A percentile compares a stretch with the other conserved stretches of the same genome.
Conservation (phyloP, 2,329 filamentous ascomycete genomes). For the Zasmidium angulare region DNA sequence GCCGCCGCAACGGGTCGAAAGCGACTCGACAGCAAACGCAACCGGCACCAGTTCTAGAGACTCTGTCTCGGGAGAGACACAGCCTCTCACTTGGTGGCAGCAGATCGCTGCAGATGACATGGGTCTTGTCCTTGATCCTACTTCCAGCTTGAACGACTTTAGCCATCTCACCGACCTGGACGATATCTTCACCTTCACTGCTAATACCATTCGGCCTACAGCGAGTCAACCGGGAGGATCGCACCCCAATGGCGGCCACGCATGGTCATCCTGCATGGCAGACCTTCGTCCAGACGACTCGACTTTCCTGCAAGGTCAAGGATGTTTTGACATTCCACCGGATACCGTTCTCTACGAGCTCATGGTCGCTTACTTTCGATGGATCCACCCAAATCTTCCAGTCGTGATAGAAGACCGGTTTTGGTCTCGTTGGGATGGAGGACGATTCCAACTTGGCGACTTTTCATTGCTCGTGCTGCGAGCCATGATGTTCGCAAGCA, state of each 20-base stretch:
- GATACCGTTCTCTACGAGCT: conserved; percentile 13
- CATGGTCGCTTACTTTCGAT: conserved; percentile 21
- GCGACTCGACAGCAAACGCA: neutral
- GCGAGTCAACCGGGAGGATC: conserved; percentile 2
- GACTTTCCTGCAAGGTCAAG: conserved; percentile 18
- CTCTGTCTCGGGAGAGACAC: too few relatives aligned
- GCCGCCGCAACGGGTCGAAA: neutral
- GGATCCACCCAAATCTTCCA: conserved; percentile 20
- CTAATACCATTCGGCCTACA: conserved; percentile 10
- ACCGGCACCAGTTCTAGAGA: neutral
- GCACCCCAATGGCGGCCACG: neutral
- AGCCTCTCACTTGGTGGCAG: neutral
- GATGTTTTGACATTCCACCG: conserved; percentile 21
- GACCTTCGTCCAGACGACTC: conserved; percentile 15
- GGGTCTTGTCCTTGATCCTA: neutral
- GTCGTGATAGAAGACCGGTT: conserved; percentile 21
- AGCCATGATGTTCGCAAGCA: conserved; percentile 21
- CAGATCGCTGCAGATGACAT: neutral
- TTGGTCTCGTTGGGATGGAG: conserved; percentile 18
- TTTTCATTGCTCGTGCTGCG: conserved; percentile 15
- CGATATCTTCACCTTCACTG: conserved; percentile 22
- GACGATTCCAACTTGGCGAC: conserved; percentile 11
- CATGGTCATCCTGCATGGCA: conserved; percentile 7
- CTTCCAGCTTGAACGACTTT: conserved; percentile 7
- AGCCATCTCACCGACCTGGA: conserved; percentile 21